A percentile compares a stretch with the other conserved stretches of the same genome.
phyloP scores from a whole-genome alignment of 805 yeast species.

The Starmerella vitae region DNA sequence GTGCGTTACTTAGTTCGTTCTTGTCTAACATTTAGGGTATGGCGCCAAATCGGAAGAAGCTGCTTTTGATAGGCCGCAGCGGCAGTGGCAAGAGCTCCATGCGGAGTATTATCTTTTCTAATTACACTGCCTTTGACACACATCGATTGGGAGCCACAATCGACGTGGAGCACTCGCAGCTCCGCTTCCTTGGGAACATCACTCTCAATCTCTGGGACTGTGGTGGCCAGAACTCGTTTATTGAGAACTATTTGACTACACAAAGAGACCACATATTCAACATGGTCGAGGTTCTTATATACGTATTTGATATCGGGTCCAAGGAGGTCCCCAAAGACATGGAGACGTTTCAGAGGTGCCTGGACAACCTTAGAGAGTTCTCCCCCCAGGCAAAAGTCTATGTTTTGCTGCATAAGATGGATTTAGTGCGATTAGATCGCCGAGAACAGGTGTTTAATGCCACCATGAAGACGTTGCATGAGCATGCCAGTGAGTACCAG shows the following conservation, averaged over 20 bases:
- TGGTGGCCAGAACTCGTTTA: slow-evolving; percentile 85
- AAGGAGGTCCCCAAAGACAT: slow-evolving; percentile 86
- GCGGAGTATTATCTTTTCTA: slow-evolving; percentile 88
- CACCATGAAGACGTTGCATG: slow-evolving; percentile 70
- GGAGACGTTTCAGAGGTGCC: slow-evolving; percentile 74
- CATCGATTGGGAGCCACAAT: slow-evolving; percentile 92
- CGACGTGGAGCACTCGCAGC: slow-evolving; percentile 94
- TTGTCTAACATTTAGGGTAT: no score
- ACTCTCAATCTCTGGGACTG: slow-evolving; percentile 95
- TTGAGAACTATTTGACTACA: slow-evolving; percentile 82
- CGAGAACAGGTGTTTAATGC: slow-evolving; percentile 70
- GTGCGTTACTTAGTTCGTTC: no score
- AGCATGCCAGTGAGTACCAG: slow-evolving; percentile 54
- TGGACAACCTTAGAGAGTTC: slow-evolving; percentile 65
- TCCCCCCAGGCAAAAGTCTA: slow-evolving; percentile 88
- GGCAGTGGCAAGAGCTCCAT: slow-evolving; percentile 97
- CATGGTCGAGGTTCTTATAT: slow-evolving; percentile 89
- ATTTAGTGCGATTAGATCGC: slow-evolving; percentile 74
- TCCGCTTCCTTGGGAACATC: slow-evolving; percentile 87
- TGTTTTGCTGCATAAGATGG: slow-evolving; percentile 90
- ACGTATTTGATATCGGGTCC: slow-evolving; percentile 91
- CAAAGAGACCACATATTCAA: slow-evolving; percentile 87
- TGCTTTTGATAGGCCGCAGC: slow-evolving; percentile 72
- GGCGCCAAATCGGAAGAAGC: slow-evolving; percentile 37
- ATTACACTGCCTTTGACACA: slow-evolving; percentile 93